Evolutionary conservation across 306 rosid genomes (phyloP).

Genomic region (Vicia faba): DNA sequence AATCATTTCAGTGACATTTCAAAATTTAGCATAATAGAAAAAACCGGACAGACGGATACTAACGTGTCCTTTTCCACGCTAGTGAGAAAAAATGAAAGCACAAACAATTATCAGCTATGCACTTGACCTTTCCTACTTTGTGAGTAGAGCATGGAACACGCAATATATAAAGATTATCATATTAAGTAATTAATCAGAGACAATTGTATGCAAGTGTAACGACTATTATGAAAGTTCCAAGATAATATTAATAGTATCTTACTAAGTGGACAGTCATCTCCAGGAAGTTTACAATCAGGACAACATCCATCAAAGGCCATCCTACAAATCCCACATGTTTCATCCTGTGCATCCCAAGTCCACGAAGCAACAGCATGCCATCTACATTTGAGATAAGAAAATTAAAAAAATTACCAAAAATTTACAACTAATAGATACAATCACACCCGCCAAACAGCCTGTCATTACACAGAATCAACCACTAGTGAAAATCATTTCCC

Average conservation of each 20-base stretch:
- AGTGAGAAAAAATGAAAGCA: conserved; percentile 12
- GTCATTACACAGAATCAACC: conserved; percentile 8
- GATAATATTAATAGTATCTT: conserved; percentile 40
- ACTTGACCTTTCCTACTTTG: conserved; percentile 7
- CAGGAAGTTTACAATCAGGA: conserved; percentile 90
- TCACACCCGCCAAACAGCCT: background rate
- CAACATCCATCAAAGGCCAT: conserved; percentile 98
- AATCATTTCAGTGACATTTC: background rate
- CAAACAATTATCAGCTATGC: background rate
- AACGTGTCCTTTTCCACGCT: too few species aligned
- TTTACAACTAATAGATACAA: background rate
- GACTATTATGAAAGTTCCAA: background rate
- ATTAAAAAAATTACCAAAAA: background rate
- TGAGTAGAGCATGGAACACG: conserved; percentile 4
- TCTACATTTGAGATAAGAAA: conserved; percentile 46
- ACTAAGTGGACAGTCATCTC: conserved; percentile 92
- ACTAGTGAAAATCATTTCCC: background rate
- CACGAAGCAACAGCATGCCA: conserved; percentile 93
- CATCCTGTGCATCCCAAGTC: conserved; percentile 97
- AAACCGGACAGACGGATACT: background rate
- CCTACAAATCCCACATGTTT: conserved; percentile 89
- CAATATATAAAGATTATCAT: conserved; percentile 7
- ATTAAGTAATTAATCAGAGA: conserved; percentile 2
- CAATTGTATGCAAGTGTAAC: background rate
- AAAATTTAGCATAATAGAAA: background rate